A percentile compares a stretch with the other conserved stretches of the same genome.
These are phyloP conservation scores for Phytophthora citricola DNA, from an alignment of 352 stramenopile species.

Conservation along the genomic window DNA sequence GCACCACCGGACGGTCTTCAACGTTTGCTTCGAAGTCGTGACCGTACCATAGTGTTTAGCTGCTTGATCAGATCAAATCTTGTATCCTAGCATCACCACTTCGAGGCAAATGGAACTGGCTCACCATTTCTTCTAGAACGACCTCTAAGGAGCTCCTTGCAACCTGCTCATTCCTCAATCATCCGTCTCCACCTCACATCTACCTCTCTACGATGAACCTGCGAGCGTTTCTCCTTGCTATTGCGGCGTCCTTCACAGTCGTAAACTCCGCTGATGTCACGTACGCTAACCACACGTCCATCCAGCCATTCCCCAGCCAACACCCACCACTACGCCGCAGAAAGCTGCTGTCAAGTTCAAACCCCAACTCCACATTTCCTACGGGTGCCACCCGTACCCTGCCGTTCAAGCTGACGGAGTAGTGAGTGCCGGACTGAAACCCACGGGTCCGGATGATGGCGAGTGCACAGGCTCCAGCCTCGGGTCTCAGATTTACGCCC, in stretches of 20 bases:
- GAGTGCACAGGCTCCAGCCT: background rate
- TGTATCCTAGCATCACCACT: background rate
- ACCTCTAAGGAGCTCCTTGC: no score
- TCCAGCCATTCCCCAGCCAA: constrained; percentile 1
- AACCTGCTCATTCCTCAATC: constrained; percentile 1
- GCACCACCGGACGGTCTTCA: no score
- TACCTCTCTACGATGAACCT: background rate
- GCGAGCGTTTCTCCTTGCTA: background rate
- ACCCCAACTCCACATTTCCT: background rate
- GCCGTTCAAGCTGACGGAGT: background rate
- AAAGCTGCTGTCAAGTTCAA: constrained; percentile 3
- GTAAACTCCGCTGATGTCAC: background rate
- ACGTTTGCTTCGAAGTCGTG: no score
- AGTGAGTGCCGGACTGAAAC: background rate
- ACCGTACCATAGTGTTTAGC: no score
- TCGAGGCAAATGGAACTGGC: background rate
- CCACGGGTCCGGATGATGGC: background rate
- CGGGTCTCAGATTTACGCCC: constrained; percentile 1
- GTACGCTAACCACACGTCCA: constrained; percentile 1
- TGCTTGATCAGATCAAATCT: background rate
- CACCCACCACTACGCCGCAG: background rate
- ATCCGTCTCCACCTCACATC: background rate
- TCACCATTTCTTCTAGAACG: background rate
- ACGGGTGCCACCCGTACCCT: background rate
- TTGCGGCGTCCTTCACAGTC: background rate